These are phyloP conservation scores for Xylaria nigripes DNA, from an alignment of 495 filamentous ascomycete genomes.

Conservation along the genomic window DNA sequence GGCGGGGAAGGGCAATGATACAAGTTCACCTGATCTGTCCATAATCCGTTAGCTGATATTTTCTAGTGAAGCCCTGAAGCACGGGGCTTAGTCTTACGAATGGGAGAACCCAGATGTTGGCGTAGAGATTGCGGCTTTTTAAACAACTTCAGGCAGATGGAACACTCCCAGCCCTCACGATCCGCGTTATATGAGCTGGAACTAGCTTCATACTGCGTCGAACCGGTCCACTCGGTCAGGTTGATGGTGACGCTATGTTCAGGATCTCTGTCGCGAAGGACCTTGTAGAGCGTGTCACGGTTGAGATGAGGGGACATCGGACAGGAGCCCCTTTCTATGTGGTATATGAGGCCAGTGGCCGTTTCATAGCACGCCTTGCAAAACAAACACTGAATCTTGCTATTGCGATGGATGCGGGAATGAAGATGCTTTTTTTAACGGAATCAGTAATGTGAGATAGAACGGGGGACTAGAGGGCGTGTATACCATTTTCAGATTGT, in stretches of 20 bases:
- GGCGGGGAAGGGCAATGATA: slow-evolving; percentile 45
- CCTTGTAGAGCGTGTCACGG: slow-evolving; percentile 24
- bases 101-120: slow-evolving; percentile 29
- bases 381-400: slow-evolving; percentile 21
- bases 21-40: slow-evolving; percentile 35
- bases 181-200: slow-evolving; percentile 19
- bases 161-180: slow-evolving; percentile 21
- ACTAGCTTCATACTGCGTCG: slow-evolving; percentile 15
- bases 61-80: background rate
- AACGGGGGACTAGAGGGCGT: background rate
- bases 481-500: background rate
- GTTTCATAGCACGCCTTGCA: slow-evolving; percentile 20
- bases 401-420: background rate
- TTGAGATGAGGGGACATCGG: slow-evolving; percentile 11
- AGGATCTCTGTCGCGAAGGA: slow-evolving; percentile 27
- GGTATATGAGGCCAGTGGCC: slow-evolving; percentile 27
- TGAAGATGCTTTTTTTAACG: background rate
- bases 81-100: slow-evolving; percentile 26
- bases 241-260: slow-evolving; percentile 28
- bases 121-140: slow-evolving; percentile 6
- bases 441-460: background rate
- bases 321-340: slow-evolving; percentile 25
- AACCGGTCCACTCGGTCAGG: slow-evolving; percentile 21
- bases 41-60: background rate
- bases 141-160: slow-evolving; percentile 26